Evolutionary conservation across 2,329 filamentous ascomycete species (phyloP).

Genomic region (Aspergillus sergii): DNA sequence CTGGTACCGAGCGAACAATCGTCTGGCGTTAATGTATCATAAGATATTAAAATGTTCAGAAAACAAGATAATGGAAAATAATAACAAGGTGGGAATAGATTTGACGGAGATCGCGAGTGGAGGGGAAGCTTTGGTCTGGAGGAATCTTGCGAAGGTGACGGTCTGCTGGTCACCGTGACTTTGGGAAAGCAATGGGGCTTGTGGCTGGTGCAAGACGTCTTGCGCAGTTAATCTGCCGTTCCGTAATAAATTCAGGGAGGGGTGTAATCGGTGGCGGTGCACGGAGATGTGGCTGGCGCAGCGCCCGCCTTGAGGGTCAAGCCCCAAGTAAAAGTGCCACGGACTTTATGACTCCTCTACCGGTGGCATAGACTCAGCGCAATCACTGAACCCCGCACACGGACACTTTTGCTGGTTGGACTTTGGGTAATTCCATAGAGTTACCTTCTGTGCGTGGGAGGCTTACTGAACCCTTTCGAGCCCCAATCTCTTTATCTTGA

Average conservation of each 20-base stretch:
- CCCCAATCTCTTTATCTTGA: constrained; percentile 11
- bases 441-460: constrained; percentile 8
- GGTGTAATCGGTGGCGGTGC: constrained; percentile 36
- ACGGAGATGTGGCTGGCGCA: constrained; percentile 24
- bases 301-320: constrained; percentile 20
- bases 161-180: constrained; percentile 9
- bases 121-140: constrained; percentile 9
- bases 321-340: constrained; percentile 24
- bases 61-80: not conserved
- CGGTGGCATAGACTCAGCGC: not conserved
- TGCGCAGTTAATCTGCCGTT: not conserved
- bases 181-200: constrained; percentile 9
- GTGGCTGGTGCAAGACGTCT: constrained; percentile 29
- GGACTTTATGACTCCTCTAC: constrained; percentile 6
- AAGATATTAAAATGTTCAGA: constrained; percentile 9
- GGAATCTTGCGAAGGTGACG: constrained; percentile 22
- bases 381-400: constrained; percentile 1
- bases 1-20: constrained; percentile 10
- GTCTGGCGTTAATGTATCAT: constrained; percentile 7
- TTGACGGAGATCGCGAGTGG: constrained; percentile 9
- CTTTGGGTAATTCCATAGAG: not conserved
- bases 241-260: constrained; percentile 15
- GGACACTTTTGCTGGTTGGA: not conserved
- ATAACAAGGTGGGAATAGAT: not conserved
- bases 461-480: constrained; percentile 5